These are phyloP conservation scores for Porcisia deanei DNA, from an alignment of 208 protist genomes.

Conservation along the genomic window DNA sequence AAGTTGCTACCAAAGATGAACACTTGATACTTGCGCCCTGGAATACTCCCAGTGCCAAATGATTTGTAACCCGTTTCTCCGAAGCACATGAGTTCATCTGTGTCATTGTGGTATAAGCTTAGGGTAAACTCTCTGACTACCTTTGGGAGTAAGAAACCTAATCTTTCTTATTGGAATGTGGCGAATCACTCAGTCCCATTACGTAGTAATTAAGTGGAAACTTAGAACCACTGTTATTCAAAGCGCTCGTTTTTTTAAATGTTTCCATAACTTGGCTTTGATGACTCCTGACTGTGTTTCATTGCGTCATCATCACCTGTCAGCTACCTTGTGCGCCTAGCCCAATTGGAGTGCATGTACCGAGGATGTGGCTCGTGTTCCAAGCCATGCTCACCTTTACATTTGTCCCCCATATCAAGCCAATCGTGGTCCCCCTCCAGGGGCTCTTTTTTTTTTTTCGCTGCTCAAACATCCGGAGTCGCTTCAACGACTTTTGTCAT, in stretches of 20 bases:
- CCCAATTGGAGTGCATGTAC: neutral
- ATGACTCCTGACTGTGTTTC: neutral
- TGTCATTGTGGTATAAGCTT: neutral
- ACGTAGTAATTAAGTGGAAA: neutral
- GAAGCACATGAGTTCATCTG: neutral
- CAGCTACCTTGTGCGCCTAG: neutral
- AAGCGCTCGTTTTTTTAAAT: neutral
- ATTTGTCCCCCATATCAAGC: neutral
- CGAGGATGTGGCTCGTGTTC: neutral
- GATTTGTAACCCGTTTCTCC: neutral
- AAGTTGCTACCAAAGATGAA: neutral
- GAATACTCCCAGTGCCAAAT: neutral
- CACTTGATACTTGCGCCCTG: neutral
- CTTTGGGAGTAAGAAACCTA: too few species aligned
- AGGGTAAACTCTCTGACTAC: neutral
- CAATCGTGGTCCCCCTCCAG: too few species aligned
- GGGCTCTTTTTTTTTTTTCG: neutral
- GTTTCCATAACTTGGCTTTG: neutral
- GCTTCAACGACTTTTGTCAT: neutral
- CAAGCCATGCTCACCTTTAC: neutral
- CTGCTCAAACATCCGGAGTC: neutral
- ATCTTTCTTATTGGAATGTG: neutral
- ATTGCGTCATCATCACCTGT: neutral
- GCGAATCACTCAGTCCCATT: neutral
- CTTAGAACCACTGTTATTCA: neutral